Evolutionary conservation across 1,284 basidiomycete species (phyloP), one percentile per base, ranked within the genome.

Genomic region (Rhodotorula sp.): DNA sequence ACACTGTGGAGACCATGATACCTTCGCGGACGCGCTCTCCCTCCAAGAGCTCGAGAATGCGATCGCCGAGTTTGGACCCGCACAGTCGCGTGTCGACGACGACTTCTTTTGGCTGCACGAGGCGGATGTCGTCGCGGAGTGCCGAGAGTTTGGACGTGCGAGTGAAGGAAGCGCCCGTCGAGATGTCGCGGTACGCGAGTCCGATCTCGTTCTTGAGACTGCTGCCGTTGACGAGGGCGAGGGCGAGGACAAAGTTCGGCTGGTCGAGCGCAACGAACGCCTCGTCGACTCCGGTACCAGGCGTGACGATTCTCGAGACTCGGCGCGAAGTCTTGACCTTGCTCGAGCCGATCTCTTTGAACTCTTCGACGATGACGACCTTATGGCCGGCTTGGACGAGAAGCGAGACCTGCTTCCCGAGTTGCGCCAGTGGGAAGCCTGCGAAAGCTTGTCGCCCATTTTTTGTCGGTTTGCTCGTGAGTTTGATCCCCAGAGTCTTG

Each of bases 331-430:
- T 58, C 52, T 47, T 52, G 61, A 54, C 18, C 62, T 64, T 66
- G 0, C 68, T 66, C 55, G 16, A 15, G 79, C 82, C 77, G 84
- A 87, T 66, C 74, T 70, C 57, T 47, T 86, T 87, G 79, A 92
- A 92, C 80, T 97, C 94, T 80, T 97, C 94, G 78, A 93, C 93
- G 80, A 97, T 85, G 26, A 93, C 94, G 19, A 97, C 93, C 73
- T 90, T 92, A 23, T 88, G 87, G 60, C 87, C 87, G 73, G 92
- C 84, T 73, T 90, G 87, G 14, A 97, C 90, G 34, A 97, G 85
- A 26, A 88, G 84, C 80, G 92, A 93, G 78, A 95, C 85, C 80
- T 95, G 86, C 79, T 90, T 93, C 82, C 92, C 89, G 38, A 94
- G 85, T 75, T 93, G 90, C 72, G 85, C 81, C n/a, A 92, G 81